These are phyloP conservation scores for Neurospora pannonica DNA, from an alignment of 495 filamentous ascomycete genomes.

Conservation along the genomic window DNA sequence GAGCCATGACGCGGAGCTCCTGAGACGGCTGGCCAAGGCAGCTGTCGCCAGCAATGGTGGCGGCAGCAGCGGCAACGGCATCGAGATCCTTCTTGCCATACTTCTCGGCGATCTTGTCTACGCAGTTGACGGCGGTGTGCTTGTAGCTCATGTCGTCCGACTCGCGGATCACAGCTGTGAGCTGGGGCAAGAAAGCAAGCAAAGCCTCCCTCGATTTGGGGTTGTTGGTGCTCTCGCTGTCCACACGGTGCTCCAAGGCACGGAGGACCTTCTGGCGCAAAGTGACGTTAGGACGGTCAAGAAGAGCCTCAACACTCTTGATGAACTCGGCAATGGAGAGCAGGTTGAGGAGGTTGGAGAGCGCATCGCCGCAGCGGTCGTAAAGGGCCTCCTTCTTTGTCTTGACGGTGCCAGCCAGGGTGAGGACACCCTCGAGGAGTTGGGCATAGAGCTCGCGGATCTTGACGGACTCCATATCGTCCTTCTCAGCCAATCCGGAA, in stretches of 20 bases:
- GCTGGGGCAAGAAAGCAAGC: slow-evolving; percentile 66
- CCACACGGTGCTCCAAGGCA: slow-evolving; percentile 65
- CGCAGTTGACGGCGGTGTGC: slow-evolving; percentile 72
- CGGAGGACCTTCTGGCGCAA: slow-evolving; percentile 71
- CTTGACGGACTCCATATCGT: slow-evolving; percentile 50
- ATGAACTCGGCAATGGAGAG: slow-evolving; percentile 79
- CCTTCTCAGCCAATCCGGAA: slow-evolving; percentile 37
- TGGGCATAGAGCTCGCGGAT: slow-evolving; percentile 59
- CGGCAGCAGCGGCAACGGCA: slow-evolving; percentile 54
- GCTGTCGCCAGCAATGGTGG: slow-evolving; percentile 62
- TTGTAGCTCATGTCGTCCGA: slow-evolving; percentile 64
- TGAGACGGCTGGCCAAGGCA: slow-evolving; percentile 66
- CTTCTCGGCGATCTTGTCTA: slow-evolving; percentile 81
- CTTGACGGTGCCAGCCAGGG: slow-evolving; percentile 50
- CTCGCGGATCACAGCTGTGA: slow-evolving; percentile 63
- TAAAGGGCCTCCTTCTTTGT: slow-evolving; percentile 48
- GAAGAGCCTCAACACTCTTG: slow-evolving; percentile 66
- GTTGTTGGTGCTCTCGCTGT: slow-evolving; percentile 56
- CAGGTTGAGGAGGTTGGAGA: slow-evolving; percentile 65
- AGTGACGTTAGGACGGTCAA: slow-evolving; percentile 59
- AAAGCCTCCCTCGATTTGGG: slow-evolving; percentile 55
- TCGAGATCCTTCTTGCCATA: slow-evolving; percentile 80
- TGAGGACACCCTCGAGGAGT: slow-evolving; percentile 58
- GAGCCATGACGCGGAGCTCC: slow-evolving; percentile 64
- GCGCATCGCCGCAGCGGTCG: slow-evolving; percentile 54